Evolutionary conservation across 371 early-diverging fungal genomes (phyloP).

Genomic region (Cokeromyces recurvatus): DNA sequence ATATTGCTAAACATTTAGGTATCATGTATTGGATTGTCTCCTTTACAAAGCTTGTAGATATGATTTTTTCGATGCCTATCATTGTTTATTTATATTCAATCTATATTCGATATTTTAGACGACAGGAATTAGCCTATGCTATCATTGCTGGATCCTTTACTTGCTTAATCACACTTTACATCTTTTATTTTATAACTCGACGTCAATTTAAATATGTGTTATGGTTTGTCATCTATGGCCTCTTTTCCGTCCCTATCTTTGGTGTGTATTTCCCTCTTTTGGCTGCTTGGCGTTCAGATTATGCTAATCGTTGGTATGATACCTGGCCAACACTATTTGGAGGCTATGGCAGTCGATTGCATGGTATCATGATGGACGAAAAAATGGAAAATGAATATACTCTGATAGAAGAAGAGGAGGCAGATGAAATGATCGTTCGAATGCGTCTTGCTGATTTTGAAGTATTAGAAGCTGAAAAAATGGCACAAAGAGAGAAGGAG

Average conservation of each 20-base stretch:
- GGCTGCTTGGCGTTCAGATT: constrained; percentile 32
- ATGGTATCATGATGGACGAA: constrained; percentile 28
- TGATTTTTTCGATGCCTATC: constrained; percentile 38
- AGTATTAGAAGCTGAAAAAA: constrained; percentile 27
- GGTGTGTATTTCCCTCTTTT: constrained; percentile 41
- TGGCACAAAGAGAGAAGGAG: constrained; percentile 22
- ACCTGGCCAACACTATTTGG: constrained; percentile 32
- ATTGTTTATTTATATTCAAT: constrained; percentile 35
- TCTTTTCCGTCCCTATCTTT: constrained; percentile 36
- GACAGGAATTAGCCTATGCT: constrained; percentile 21
- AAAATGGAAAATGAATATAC: neutral
- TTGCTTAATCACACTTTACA: constrained; percentile 24
- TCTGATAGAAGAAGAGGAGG: constrained; percentile 11
- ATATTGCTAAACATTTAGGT: constrained; percentile 32
- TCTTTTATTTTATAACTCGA: constrained; percentile 37
- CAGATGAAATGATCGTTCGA: constrained; percentile 16
- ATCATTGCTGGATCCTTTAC: constrained; percentile 36
- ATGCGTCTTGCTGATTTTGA: constrained; percentile 41
- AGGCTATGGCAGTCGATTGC: constrained; percentile 23
- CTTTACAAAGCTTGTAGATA: constrained; percentile 32
- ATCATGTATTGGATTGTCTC: constrained; percentile 38
- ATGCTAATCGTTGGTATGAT: constrained; percentile 40
- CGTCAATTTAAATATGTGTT: constrained; percentile 43
- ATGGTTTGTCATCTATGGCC: constrained; percentile 39
- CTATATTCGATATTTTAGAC: constrained; percentile 27